phyloP scores from a whole-genome alignment of 805 yeast genomes.

The Candida wancherniae region DNA sequence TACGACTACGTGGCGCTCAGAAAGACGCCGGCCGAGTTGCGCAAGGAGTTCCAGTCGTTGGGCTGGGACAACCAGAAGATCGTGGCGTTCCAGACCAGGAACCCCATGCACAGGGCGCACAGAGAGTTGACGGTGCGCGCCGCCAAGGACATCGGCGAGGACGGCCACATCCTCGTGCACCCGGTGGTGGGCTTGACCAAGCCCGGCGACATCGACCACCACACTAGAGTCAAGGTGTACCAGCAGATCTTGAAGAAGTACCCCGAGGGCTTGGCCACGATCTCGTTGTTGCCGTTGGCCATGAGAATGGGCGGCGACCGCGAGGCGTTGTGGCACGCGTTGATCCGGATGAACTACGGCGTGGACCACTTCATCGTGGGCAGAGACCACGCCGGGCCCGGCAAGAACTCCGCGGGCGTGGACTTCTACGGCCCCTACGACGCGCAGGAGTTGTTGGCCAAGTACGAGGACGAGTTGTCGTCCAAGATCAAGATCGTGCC shows the following conservation, averaged over 20 bases:
- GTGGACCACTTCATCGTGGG: constrained; percentile 97
- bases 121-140: constrained; percentile 95
- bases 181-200: constrained; percentile 97
- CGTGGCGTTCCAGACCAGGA: constrained; percentile 96
- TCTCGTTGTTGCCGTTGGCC: constrained; percentile 86
- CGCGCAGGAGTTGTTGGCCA: constrained; percentile 84
- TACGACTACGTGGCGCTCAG: constrained; percentile 86
- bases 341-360: constrained; percentile 93
- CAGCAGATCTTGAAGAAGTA: constrained; percentile 87
- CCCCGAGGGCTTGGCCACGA: constrained; percentile 89
- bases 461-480: constrained; percentile 69
- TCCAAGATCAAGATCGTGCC: constrained; percentile 78
- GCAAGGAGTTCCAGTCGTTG: constrained; percentile 74
- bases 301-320: constrained; percentile 99
- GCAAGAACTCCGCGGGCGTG: constrained; percentile 77
- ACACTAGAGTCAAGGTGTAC: constrained; percentile 93
- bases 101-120: constrained; percentile 99
- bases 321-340: constrained; percentile 98
- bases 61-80: constrained; percentile 73
- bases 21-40: constrained; percentile 85
- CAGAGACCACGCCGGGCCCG: constrained; percentile 98
- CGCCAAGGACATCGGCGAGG: constrained; percentile 86
- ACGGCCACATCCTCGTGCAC: constrained; percentile 73
- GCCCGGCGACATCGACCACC: constrained; percentile 97
- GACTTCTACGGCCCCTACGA: constrained; percentile 97